Conservation (phyloP, 2,329 filamentous ascomycete genomes). For the Ceratocystis cacaofunesta region DNA sequence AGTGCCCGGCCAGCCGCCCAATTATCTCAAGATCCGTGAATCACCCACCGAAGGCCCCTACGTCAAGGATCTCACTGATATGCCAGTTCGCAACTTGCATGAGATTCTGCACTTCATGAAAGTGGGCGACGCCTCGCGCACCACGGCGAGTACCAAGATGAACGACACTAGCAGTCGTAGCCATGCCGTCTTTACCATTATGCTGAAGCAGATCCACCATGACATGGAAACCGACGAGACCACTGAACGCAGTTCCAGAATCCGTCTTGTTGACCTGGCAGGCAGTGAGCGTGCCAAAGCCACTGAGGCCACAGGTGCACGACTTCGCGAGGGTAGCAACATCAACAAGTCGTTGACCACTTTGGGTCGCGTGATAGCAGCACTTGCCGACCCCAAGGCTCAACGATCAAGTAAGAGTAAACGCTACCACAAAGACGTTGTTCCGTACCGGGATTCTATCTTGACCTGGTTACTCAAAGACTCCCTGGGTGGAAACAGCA, state of each 20-base stretch:
- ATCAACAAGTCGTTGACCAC: conserved; percentile 99
- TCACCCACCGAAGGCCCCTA: conserved; percentile 91
- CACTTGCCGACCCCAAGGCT: conserved; percentile 52
- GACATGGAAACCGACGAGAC: conserved; percentile 96
- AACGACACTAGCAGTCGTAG: conserved; percentile 95
- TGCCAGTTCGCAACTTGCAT: conserved; percentile 70
- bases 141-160: conserved; percentile 92
- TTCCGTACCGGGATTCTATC: conserved; percentile 86
- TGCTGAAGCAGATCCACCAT: conserved; percentile 95
- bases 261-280: conserved; percentile 85
- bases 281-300: conserved; percentile 90
- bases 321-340: conserved; percentile 86
- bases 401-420: conserved; percentile 34
- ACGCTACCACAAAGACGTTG: conserved; percentile 38
- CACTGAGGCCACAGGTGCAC: conserved; percentile 83
- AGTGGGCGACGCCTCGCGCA: conserved; percentile 73
- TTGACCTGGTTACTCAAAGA: conserved; percentile 83
- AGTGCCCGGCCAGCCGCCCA: conserved; percentile 52
- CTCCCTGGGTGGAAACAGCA: conserved; percentile 87
- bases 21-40: conserved; percentile 95
- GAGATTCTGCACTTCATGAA: conserved; percentile 89
- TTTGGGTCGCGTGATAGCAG: conserved; percentile 86
- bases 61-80: conserved; percentile 89
- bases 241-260: conserved; percentile 84
- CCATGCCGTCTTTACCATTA: conserved; percentile 95